A percentile compares a stretch with the other conserved stretches of the same genome.
Conservation (phyloP, 495 filamentous ascomycete species). For the Neurospora sp. region DNA sequence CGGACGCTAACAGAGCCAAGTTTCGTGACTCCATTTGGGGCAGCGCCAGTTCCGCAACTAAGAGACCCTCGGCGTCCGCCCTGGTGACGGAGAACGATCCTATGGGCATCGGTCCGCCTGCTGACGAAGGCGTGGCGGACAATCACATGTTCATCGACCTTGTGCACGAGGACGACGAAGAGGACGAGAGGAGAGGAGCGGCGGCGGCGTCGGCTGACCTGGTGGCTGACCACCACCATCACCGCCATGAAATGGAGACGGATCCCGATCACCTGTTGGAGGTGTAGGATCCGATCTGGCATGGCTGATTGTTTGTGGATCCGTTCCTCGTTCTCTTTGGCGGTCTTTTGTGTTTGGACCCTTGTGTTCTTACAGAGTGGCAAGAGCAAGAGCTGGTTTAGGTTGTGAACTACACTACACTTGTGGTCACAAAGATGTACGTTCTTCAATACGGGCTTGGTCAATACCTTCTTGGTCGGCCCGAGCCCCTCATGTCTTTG, state of each 20-base stretch:
- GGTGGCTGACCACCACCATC: constrained; percentile 27
- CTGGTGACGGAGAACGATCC: constrained; percentile 16
- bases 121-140: constrained; percentile 34
- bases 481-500: not conserved
- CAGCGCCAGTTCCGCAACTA: constrained; percentile 23
- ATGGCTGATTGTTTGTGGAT: not conserved
- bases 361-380: not conserved
- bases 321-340: not conserved
- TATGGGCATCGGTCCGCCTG: constrained; percentile 19
- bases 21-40: constrained; percentile 28
- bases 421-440: not conserved
- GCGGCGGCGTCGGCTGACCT: constrained; percentile 12
- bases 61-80: not conserved
- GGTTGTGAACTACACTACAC: not conserved
- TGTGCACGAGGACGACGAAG: constrained; percentile 41
- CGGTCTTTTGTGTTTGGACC: not conserved
- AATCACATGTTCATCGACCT: constrained; percentile 45
- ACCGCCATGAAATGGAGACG: constrained; percentile 26
- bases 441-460: not conserved
- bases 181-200: constrained; percentile 12
- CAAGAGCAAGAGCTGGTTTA: not conserved
- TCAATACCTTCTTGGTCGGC: not conserved
- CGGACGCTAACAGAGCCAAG: constrained; percentile 21
- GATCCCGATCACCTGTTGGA: not conserved
- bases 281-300: not conserved